Evolutionary conservation across 1,139 yeast genomes (phyloP).

Genomic region (Yamadazyma songkhlaensis): DNA sequence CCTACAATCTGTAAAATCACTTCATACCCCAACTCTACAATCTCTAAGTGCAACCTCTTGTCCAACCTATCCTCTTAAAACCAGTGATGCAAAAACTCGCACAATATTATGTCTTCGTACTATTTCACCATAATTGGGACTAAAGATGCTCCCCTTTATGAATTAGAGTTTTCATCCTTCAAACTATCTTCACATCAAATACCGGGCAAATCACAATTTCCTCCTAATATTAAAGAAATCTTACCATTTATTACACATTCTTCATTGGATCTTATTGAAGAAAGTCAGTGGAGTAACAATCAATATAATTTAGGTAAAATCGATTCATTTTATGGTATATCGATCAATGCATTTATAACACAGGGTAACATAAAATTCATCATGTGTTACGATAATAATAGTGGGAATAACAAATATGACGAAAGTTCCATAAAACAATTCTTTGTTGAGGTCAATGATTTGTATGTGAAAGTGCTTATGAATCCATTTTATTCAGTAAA

Average conservation of each 20-base stretch:
- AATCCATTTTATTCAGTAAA: slow-evolving; percentile 84
- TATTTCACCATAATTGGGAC: slow-evolving; percentile 89
- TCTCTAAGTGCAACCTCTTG: no score
- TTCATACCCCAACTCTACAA: no score
- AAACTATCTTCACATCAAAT: slow-evolving; percentile 28
- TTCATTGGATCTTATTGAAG: slow-evolving; percentile 85
- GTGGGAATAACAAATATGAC: slow-evolving; percentile 30
- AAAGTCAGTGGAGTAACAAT: slow-evolving; percentile 74
- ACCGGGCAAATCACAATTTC: slow-evolving; percentile 65
- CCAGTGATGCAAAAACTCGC: no score
- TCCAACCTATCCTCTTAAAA: no score
- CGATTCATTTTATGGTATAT: slow-evolving; percentile 82
- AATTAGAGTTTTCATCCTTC: slow-evolving; percentile 79
- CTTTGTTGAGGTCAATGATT: slow-evolving; percentile 80
- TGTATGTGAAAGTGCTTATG: slow-evolving; percentile 79
- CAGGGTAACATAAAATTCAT: slow-evolving; percentile 85
- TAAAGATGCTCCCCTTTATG: slow-evolving; percentile 82
- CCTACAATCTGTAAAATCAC: no score
- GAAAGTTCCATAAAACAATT: slow-evolving; percentile 82
- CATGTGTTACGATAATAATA: slow-evolving; percentile 59
- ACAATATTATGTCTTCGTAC: slow-evolving; percentile 37
- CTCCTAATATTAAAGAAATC: slow-evolving; percentile 70
- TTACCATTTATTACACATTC: slow-evolving; percentile 88
- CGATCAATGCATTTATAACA: slow-evolving; percentile 79
- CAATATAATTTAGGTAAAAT: slow-evolving; percentile 69